These are phyloP conservation scores for Dioscorea alata DNA, from an alignment of 106 monocot genomes.

Conservation along the genomic window DNA sequence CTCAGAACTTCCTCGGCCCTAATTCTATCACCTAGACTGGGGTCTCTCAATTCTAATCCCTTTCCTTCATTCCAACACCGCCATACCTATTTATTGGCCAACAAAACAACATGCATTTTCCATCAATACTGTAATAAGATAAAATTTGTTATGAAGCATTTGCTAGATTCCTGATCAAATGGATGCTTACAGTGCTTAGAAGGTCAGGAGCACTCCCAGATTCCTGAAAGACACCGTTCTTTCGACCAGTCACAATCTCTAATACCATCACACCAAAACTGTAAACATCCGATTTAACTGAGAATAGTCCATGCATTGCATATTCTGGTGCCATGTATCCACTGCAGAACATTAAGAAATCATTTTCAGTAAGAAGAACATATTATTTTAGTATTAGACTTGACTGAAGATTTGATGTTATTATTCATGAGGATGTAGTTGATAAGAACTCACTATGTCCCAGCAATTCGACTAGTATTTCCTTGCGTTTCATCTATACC, in stretches of 20 bases:
- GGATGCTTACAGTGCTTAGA: constrained; percentile 17
- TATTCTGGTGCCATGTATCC: constrained; percentile 39
- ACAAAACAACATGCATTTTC: too few species aligned
- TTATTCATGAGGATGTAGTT: too few species aligned
- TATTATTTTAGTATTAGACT: too few species aligned
- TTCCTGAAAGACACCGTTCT: constrained; percentile 8
- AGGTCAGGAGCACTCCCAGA: constrained; percentile 1
- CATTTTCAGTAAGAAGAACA: too few species aligned
- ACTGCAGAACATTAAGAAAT: not conserved
- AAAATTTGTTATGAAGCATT: not conserved
- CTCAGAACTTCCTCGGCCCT: constrained; percentile 12
- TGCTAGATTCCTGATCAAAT: too few species aligned
- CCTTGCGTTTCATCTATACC: constrained; percentile 2
- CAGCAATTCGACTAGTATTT: constrained; percentile 2
- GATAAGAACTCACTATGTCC: constrained; percentile 6
- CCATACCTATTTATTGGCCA: constrained; percentile 19
- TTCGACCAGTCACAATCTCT: constrained; percentile 21
- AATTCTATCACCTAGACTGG: not conserved
- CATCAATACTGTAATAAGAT: not conserved
- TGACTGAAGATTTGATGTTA: too few species aligned
- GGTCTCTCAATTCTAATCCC: constrained; percentile 17
- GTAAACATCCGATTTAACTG: constrained; percentile 22
- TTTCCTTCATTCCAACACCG: constrained; percentile 16
- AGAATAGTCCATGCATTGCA: constrained; percentile 16
- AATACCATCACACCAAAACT: constrained; percentile 26